phyloP scores from a whole-genome alignment of 148 eudicot genomes.

The Oxyria digyna region DNA sequence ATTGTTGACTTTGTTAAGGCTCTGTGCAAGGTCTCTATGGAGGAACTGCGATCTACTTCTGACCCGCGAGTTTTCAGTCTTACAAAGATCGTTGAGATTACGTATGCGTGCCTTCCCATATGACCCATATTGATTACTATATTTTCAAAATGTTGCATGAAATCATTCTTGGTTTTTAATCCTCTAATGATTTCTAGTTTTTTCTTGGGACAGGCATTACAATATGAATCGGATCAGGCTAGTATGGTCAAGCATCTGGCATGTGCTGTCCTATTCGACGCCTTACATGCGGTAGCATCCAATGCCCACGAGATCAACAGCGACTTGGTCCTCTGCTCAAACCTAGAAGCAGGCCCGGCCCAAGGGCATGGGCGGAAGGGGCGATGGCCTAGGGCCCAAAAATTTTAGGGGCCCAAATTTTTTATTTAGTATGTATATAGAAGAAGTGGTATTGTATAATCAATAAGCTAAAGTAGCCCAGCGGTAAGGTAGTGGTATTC shows the following conservation, averaged over 20 bases:
- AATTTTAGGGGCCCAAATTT: too few species aligned
- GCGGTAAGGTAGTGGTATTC: too few species aligned
- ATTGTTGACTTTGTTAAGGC: constrained; percentile 98
- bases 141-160: neutral
- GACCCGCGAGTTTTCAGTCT: constrained; percentile 99
- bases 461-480: too few species aligned
- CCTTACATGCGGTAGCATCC: constrained; percentile 54
- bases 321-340: constrained; percentile 43
- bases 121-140: neutral
- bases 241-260: constrained; percentile 98
- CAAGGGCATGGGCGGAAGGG: too few species aligned
- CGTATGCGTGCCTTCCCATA: constrained; percentile 52
- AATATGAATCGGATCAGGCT: constrained; percentile 99
- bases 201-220: constrained; percentile 74
- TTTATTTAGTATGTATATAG: too few species aligned
- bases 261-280: constrained; percentile 70
- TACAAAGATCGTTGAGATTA: constrained; percentile 95
- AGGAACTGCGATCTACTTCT: constrained; percentile 78
- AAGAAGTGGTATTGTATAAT: too few species aligned
- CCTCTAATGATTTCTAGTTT: constrained; percentile 2
- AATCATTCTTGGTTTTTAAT: neutral
- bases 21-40: constrained; percentile 98
- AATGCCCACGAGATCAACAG: constrained; percentile 85
- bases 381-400: too few species aligned
- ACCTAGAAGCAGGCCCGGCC: too few species aligned